These are phyloP conservation scores for Lasiodiplodia citricola DNA, from an alignment of 2,329 filamentous ascomycete genomes.

Conservation along the genomic window DNA sequence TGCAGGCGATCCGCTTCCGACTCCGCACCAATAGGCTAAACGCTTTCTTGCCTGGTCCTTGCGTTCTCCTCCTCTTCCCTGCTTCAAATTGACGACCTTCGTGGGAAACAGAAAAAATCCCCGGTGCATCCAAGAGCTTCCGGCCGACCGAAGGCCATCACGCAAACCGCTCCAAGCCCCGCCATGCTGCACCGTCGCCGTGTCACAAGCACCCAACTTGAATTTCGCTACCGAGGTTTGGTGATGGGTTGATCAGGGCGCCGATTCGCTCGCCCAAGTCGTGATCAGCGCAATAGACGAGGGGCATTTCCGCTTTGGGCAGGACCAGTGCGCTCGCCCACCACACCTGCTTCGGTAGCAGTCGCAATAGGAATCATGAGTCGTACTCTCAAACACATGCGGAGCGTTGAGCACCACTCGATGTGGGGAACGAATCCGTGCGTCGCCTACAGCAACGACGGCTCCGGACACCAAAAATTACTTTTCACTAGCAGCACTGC, in stretches of 20 bases:
- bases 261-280: neutral
- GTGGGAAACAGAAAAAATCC: too few relatives aligned
- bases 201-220: neutral
- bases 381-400: neutral
- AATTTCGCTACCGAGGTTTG: neutral
- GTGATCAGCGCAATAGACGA: neutral
- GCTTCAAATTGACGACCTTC: too few relatives aligned
- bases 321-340: neutral
- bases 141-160: neutral
- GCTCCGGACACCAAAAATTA: neutral
- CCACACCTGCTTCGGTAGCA: neutral
- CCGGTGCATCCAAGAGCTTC: neutral
- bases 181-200: neutral
- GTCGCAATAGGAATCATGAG: neutral
- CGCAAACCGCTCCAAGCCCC: neutral
- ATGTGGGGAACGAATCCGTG: neutral
- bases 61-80: too few relatives aligned
- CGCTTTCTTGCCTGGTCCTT: too few relatives aligned
- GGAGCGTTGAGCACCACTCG: neutral
- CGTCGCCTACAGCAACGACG: neutral
- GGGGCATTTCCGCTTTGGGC: neutral
- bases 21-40: too few relatives aligned
- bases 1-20: too few relatives aligned
- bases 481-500: neutral
- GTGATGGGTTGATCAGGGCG: neutral